phyloP scores from a whole-genome alignment of 2,329 filamentous ascomycete genomes.

The Stylonectria norvegica region DNA sequence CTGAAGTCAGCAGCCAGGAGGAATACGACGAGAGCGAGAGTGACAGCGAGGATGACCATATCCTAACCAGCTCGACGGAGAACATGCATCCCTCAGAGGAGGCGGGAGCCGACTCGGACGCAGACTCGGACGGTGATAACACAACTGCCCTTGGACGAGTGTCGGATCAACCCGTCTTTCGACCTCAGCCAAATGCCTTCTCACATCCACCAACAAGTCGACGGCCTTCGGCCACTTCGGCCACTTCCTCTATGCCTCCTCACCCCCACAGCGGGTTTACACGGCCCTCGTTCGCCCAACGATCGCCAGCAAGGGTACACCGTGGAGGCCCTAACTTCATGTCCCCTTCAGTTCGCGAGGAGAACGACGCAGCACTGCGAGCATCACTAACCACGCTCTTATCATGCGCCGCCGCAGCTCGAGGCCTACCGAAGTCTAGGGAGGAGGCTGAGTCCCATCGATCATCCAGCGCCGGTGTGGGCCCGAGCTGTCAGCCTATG shows the following conservation, averaged over 20 bases:
- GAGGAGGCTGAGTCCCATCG: slow-evolving; percentile 41
- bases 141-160: slow-evolving; percentile 72
- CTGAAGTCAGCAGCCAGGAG: slow-evolving; percentile 74
- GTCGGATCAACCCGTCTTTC: slow-evolving; percentile 59
- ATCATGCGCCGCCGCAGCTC: slow-evolving; percentile 88
- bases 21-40: slow-evolving; percentile 94
- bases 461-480: slow-evolving; percentile 36
- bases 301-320: slow-evolving; percentile 45
- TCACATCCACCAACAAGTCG: slow-evolving; percentile 68
- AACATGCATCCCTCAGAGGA: slow-evolving; percentile 41
- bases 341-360: slow-evolving; percentile 72
- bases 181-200: slow-evolving; percentile 88
- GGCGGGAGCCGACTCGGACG: slow-evolving; percentile 44
- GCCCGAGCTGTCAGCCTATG: slow-evolving; percentile 52
- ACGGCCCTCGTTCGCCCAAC: slow-evolving; percentile 47
- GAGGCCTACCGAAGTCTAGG: slow-evolving; percentile 68
- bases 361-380: slow-evolving; percentile 89
- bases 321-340: slow-evolving; percentile 59
- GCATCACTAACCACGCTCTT: slow-evolving; percentile 92
- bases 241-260: slow-evolving; percentile 45
- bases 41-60: slow-evolving; percentile 79
- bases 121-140: slow-evolving; percentile 64
- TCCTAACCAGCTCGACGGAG: slow-evolving; percentile 58
- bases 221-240: slow-evolving; percentile 48
- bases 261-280: slow-evolving; percentile 50